A percentile compares a stretch with the other conserved stretches of the same genome.
These are phyloP conservation scores for Nakazawaea holstii DNA, from an alignment of 805 yeast genomes.

Conservation along the genomic window DNA sequence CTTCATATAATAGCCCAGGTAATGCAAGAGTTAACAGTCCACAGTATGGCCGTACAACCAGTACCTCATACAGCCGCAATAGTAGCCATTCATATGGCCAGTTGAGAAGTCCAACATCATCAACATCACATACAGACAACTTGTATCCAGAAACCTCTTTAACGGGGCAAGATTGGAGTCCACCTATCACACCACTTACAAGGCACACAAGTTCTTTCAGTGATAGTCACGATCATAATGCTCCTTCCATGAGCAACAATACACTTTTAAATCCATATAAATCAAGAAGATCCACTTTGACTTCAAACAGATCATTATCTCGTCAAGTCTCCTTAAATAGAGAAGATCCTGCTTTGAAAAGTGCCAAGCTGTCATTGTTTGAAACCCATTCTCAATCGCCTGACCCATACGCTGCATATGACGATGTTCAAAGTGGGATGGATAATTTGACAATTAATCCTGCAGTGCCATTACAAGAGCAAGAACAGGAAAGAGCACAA, in stretches of 20 bases:
- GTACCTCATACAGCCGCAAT: not conserved
- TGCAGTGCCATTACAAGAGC: not conserved
- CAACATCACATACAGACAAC: not conserved
- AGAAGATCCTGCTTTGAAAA: not conserved
- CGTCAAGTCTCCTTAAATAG: not conserved
- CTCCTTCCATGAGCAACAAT: constrained; percentile 5
- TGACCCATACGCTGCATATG: not conserved
- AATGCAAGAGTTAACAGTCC: too few relatives aligned
- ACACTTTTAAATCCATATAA: constrained; percentile 2
- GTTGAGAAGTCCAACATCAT: not conserved
- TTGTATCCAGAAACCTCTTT: not conserved
- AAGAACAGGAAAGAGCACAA: not conserved
- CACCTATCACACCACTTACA: constrained; percentile 1
- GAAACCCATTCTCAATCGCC: not conserved
- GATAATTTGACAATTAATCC: not conserved
- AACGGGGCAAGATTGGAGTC: not conserved
- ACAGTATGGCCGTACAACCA: not conserved
- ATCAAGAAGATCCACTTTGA: constrained; percentile 3
- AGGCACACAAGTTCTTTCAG: not conserved
- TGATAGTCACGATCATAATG: not conserved
- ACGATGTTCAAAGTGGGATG: not conserved
- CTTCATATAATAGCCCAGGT: too few relatives aligned
- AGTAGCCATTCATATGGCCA: not conserved
- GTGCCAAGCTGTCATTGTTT: not conserved
- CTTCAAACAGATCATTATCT: not conserved